These are phyloP conservation scores for Lablab purpureus DNA, from an alignment of 306 rosid species.

Conservation along the genomic window DNA sequence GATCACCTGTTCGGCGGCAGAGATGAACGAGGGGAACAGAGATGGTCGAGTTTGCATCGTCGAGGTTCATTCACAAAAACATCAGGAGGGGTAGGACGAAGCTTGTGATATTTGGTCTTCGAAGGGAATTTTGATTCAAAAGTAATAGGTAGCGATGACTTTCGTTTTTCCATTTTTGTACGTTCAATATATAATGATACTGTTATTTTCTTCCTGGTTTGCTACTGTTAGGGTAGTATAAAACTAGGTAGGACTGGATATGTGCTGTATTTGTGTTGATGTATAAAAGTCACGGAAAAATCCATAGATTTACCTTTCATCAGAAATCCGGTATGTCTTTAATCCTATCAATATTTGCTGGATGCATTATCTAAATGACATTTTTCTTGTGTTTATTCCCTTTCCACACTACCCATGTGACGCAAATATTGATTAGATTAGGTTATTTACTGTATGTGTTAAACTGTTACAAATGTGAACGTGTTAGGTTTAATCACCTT, in stretches of 20 bases:
- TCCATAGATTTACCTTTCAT: neutral
- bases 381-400: neutral
- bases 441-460: neutral
- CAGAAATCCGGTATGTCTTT: conserved; percentile 24
- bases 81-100: conserved; percentile 28
- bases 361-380: neutral
- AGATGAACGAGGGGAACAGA: conserved; percentile 56
- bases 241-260: conserved; percentile 39
- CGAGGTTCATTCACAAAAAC: conserved; percentile 11
- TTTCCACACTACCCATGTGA: neutral
- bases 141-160: conserved; percentile 11
- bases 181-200: conserved; percentile 40
- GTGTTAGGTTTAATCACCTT: neutral
- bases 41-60: conserved; percentile 24
- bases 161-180: conserved; percentile 45
- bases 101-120: conserved; percentile 16
- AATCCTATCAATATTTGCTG: conserved; percentile 3
- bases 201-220: conserved; percentile 45
- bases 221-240: conserved; percentile 34
- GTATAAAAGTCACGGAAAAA: conserved; percentile 30
- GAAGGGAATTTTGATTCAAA: conserved; percentile 30
- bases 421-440: neutral
- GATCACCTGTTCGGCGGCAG: conserved; percentile 79
- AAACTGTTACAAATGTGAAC: neutral
- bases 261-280: conserved; percentile 47